These are phyloP conservation scores for Trametes pubescens DNA, from an alignment of 1,284 basidiomycete genomes.

Conservation along the genomic window DNA sequence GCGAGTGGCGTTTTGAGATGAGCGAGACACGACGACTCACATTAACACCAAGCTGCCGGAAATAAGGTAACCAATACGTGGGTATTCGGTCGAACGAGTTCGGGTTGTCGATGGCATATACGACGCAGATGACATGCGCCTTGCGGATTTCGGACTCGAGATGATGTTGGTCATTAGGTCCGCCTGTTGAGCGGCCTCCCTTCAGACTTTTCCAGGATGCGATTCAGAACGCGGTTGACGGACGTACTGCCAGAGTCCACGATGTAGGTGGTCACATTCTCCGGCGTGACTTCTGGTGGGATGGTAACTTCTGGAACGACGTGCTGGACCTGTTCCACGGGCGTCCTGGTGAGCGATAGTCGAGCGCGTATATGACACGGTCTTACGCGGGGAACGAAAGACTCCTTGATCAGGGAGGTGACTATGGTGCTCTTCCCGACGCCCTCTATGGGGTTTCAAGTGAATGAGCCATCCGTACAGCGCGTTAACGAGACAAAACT, in stretches of 20 bases:
- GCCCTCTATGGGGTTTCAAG: constrained; percentile 66
- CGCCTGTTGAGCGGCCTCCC: constrained; percentile 52
- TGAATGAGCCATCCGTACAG: not conserved
- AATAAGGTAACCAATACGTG: constrained; percentile 98
- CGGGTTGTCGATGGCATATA: constrained; percentile 96
- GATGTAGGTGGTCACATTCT: constrained; percentile 95
- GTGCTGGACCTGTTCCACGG: constrained; percentile 75
- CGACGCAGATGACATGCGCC: constrained; percentile 97
- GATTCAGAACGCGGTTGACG: constrained; percentile 1
- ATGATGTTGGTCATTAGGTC: constrained; percentile 83
- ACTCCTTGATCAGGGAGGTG: constrained; percentile 95
- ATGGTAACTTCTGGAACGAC: constrained; percentile 96
- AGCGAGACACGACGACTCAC: constrained; percentile 50
- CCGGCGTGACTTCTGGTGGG: constrained; percentile 93
- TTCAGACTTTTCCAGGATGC: not conserved
- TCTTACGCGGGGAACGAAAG: constrained; percentile 87
- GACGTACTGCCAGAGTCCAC: constrained; percentile 91
- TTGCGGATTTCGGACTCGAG: constrained; percentile 95
- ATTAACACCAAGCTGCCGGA: constrained; percentile 94
- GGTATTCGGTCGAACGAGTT: constrained; percentile 97
- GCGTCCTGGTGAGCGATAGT: not conserved
- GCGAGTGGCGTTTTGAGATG: not conserved
- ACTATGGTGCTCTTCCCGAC: constrained; percentile 96
- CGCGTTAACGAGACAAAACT: constrained; percentile 37
- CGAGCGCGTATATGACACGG: constrained; percentile 22